Base-by-base conservation (phyloP, 2,329 filamentous ascomycete species). In the Ramularia endophylla region DNA sequence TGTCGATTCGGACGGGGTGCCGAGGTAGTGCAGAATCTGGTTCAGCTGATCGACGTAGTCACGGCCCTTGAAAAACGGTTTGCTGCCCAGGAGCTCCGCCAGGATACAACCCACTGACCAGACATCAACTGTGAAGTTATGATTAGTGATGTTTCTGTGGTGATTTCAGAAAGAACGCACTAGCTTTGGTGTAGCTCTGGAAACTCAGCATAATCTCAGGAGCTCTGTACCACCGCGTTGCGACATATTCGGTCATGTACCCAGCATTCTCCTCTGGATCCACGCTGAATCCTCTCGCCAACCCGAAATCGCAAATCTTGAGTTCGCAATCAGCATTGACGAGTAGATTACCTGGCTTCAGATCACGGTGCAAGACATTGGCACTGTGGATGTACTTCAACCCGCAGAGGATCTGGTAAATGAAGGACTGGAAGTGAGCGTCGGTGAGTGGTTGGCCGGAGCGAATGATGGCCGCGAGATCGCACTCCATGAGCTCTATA, bases 121-220 rank as follows among this genome's bases (percentile, higher is more conserved):
- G 25, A 98, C 90, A 64, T 98, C 92, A 68, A 98, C 90, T 97
- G 44, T 9, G 39, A 22, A 16, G 19, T 18, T 41, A 50, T 52
- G 16, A 51, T 37, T 20, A 29, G 43, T 18, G 28, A 16, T 27
- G 29, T 25, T 25, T 12, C 11, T 32, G 28, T 12, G 31, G 16
- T 28, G 9, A 30, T 18, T 5, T 13, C 6, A 15, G 22, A 31
- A 17, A 28, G 4, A 5, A 90, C 89, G 43, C 80, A 97, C 92
- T 98, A 56, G 92, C 92, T 87, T 98, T 98, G 59, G 92, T 98
- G 69, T 98, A 98, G 72, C 88, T 95, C 69, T 97, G 90, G 79
- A 98, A 98, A 73, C 88, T 95, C 66, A 98, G 73, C 92, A 98
- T 98, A 57, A 98, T 98, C 68, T 98, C 92, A 4, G 92, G 92